Evolutionary conservation across 352 stramenopile genomes (phyloP).

Genomic region (Globisporangium uncinulatum): DNA sequence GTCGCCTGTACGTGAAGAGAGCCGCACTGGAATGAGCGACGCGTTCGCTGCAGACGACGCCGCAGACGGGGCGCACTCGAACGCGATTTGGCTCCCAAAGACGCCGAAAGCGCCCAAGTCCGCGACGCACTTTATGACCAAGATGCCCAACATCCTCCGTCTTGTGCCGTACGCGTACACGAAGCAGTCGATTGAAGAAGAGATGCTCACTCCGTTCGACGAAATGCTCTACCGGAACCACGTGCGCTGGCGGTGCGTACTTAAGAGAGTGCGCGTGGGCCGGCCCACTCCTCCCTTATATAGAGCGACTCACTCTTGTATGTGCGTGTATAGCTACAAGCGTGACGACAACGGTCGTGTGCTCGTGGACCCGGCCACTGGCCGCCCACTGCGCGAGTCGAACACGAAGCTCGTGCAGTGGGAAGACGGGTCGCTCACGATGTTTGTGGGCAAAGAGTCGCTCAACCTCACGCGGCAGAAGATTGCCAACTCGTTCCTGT

Average conservation of each 20-base stretch:
- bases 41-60: conserved; percentile 42
- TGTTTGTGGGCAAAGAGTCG: conserved; percentile 83
- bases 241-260: conserved; percentile 62
- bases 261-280: not conserved
- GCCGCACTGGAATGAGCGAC: conserved; percentile 29
- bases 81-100: conserved; percentile 72
- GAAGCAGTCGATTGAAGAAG: conserved; percentile 60
- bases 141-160: conserved; percentile 84
- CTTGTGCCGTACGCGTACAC: conserved; percentile 78
- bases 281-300: too few relatives aligned
- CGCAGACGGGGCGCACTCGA: conserved; percentile 25
- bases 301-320: not conserved
- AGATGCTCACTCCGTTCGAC: conserved; percentile 81
- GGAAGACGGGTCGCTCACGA: conserved; percentile 80
- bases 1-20: conserved; percentile 60
- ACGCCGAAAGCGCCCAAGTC: conserved; percentile 64
- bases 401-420: conserved; percentile 85
- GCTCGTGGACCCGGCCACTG: conserved; percentile 57
- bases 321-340: conserved; percentile 26
- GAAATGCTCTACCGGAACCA: conserved; percentile 86
- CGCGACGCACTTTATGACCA: conserved; percentile 62
- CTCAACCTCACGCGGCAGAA: conserved; percentile 80
- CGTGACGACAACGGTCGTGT: conserved; percentile 55
- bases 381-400: conserved; percentile 53
- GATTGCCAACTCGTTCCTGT: conserved; percentile 84